A percentile compares a stretch with the other conserved stretches of the same genome.
phyloP scores from a whole-genome alignment of 495 filamentous ascomycete genomes.

The Aspergillus carlsbadensis region DNA sequence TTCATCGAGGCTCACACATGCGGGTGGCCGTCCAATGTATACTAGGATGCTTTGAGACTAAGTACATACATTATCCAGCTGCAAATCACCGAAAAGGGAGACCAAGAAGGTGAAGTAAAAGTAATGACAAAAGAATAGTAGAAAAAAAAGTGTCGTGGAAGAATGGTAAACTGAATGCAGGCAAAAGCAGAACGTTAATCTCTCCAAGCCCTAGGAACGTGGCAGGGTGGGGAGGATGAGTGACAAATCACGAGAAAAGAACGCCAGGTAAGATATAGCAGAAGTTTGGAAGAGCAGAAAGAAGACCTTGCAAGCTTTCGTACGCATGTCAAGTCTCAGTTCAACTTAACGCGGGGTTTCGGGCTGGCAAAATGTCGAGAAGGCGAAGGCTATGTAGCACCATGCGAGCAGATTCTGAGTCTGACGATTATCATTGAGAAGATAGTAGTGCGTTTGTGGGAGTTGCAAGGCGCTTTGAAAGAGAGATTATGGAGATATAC shows the following conservation, averaged over 20 bases:
- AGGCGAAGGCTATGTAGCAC: neutral
- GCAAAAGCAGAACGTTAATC: slow-evolving; percentile 24
- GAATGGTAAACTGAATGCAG: slow-evolving; percentile 17
- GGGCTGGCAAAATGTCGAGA: neutral
- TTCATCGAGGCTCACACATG: slow-evolving; percentile 16
- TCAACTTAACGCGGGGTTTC: neutral
- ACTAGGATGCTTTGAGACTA: slow-evolving; percentile 30
- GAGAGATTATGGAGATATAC: slow-evolving; percentile 28
- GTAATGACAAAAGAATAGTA: slow-evolving; percentile 22
- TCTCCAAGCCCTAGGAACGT: slow-evolving; percentile 43
- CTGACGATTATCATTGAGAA: slow-evolving; percentile 16
- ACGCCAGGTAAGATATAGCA: slow-evolving; percentile 20
- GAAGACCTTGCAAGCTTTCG: slow-evolving; percentile 30
- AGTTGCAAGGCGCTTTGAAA: slow-evolving; percentile 25
- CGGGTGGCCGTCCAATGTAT: slow-evolving; percentile 21
- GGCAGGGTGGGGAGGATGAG: slow-evolving; percentile 37
- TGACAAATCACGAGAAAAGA: slow-evolving; percentile 32
- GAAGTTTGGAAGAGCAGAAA: slow-evolving; percentile 21
- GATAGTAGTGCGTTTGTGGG: slow-evolving; percentile 38
- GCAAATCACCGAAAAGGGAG: slow-evolving; percentile 34
- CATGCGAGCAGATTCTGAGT: slow-evolving; percentile 6
- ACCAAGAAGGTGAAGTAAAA: slow-evolving; percentile 27
- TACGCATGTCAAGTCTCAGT: slow-evolving; percentile 25
- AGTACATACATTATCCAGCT: slow-evolving; percentile 50
- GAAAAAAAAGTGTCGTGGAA: slow-evolving; percentile 13